Conservation (phyloP, 2,329 filamentous ascomycete genomes). For the Fusarium illudens region DNA sequence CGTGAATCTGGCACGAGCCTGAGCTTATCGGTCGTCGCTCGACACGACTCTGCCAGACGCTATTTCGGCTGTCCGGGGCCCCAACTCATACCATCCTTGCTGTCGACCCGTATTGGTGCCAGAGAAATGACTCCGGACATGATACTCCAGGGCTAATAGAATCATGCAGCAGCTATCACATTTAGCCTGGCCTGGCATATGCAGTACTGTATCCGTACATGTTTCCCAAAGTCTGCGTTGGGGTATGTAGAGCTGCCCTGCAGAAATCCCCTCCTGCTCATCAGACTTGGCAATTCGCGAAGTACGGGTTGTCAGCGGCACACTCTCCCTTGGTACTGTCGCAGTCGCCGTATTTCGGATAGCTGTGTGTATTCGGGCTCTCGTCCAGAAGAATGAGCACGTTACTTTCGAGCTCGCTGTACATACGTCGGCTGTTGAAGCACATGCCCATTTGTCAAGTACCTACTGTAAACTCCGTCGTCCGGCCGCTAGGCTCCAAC, state of each 20-base stretch:
- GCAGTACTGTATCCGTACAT: no score
- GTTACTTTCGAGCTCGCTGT: not conserved
- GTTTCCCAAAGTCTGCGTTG: not conserved
- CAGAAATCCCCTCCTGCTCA: not conserved
- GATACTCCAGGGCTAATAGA: constrained; percentile 8
- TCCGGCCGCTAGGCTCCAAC: not conserved
- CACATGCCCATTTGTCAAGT: not conserved
- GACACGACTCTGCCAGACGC: constrained; percentile 8
- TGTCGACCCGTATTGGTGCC: constrained; percentile 24
- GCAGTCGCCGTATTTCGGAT: not conserved
- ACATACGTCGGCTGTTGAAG: not conserved
- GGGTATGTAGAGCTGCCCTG: constrained; percentile 4
- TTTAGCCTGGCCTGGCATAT: not conserved
- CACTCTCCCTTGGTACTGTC: not conserved
- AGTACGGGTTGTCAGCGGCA: not conserved
- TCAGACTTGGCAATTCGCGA: not conserved
- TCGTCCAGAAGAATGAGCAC: not conserved
- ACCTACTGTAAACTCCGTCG: not conserved
- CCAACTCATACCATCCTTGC: constrained; percentile 14
- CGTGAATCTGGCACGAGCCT: not conserved
- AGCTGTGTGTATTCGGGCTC: not conserved
- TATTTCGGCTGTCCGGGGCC: constrained; percentile 25
- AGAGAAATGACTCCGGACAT: constrained; percentile 14
- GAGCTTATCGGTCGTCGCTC: not conserved
- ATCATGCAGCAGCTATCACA: constrained; percentile 25